Percentiles rank a stretch among this genome's conserved stretches.
These are phyloP conservation scores for Cantharellus cinnabarinus DNA, from an alignment of 768 basidiomycete species.

Conservation along the genomic window DNA sequence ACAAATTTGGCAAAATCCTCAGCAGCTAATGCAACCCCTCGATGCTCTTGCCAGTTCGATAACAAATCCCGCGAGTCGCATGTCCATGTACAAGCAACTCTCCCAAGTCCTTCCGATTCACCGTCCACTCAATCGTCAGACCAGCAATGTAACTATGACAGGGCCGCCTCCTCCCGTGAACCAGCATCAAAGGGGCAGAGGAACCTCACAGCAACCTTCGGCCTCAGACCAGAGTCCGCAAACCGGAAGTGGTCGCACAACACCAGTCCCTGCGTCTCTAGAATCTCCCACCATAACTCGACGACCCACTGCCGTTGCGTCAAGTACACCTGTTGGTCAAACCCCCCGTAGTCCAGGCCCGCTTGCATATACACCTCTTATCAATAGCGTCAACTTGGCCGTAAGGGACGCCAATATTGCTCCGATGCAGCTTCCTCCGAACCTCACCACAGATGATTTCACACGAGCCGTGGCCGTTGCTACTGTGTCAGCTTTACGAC, in stretches of 20 bases:
- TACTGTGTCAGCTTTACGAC: conserved; percentile 72
- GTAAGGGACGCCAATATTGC: conserved; percentile 31
- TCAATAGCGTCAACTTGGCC: conserved; percentile 62
- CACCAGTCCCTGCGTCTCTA: background rate
- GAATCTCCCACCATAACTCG: conserved; percentile 9
- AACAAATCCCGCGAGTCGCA: conserved; percentile 20
- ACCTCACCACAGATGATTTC: conserved; percentile 70
- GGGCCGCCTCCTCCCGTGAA: background rate
- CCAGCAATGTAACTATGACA: conserved; percentile 21
- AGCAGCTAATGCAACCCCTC: conserved; percentile 47
- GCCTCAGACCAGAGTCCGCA: background rate
- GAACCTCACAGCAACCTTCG: background rate
- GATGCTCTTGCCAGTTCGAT: conserved; percentile 18
- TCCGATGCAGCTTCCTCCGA: conserved; percentile 34
- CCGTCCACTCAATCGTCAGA: conserved; percentile 23
- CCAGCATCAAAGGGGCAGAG: background rate
- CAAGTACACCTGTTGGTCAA: background rate
- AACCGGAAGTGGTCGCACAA: background rate
- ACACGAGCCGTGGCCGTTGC: conserved; percentile 86
- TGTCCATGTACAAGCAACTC: conserved; percentile 45
- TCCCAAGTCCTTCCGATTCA: conserved; percentile 13
- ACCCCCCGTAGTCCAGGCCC: background rate
- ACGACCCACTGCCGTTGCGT: conserved; percentile 1
- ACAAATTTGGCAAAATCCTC: conserved; percentile 99
- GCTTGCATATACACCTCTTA: conserved; percentile 31